Conservation (phyloP, 768 basidiomycete genomes). For the Pulveroboletus sp. region DNA sequence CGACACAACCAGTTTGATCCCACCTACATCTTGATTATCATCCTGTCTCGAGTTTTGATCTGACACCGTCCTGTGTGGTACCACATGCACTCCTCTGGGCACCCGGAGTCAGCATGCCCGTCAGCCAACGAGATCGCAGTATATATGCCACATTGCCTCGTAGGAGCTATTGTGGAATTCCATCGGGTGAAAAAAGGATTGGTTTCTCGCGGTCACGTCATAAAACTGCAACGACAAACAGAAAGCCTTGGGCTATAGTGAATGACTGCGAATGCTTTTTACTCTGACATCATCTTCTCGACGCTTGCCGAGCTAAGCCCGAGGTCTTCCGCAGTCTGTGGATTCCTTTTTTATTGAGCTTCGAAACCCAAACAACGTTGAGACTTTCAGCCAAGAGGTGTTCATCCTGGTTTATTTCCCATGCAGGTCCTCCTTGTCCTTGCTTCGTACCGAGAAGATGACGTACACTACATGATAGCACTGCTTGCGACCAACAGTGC, state of each 20-base stretch:
- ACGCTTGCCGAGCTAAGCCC: conserved; percentile 16
- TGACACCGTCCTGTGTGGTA: conserved; percentile 19
- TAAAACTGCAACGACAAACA: too few species aligned
- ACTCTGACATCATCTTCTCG: conserved; percentile 19
- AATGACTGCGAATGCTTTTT: conserved; percentile 14
- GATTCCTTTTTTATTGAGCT: conserved; percentile 10
- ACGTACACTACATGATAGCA: conserved; percentile 22
- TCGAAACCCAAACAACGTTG: conserved; percentile 7
- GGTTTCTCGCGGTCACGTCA: not conserved
- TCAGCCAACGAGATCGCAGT: not conserved
- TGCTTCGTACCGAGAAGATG: conserved; percentile 19
- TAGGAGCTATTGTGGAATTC: conserved; percentile 10
- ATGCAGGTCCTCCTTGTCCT: conserved; percentile 17
- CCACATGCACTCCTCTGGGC: conserved; percentile 23
- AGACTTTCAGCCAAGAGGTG: conserved; percentile 9
- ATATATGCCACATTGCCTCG: conserved; percentile 5
- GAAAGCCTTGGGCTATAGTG: too few species aligned
- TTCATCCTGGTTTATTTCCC: conserved; percentile 18
- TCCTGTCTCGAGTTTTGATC: conserved; percentile 17
- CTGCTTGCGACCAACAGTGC: conserved; percentile 13
- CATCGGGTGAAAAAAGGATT: conserved; percentile 8
- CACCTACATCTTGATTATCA: conserved; percentile 20
- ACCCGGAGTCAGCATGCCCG: conserved; percentile 6
- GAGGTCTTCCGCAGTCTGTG: conserved; percentile 20
- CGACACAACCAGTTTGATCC: conserved; percentile 27